Percentiles rank a stretch among this genome's conserved stretches.
These are phyloP conservation scores for Trichoderma sp. DNA, from an alignment of 2,329 filamentous ascomycete genomes.

Conservation along the genomic window DNA sequence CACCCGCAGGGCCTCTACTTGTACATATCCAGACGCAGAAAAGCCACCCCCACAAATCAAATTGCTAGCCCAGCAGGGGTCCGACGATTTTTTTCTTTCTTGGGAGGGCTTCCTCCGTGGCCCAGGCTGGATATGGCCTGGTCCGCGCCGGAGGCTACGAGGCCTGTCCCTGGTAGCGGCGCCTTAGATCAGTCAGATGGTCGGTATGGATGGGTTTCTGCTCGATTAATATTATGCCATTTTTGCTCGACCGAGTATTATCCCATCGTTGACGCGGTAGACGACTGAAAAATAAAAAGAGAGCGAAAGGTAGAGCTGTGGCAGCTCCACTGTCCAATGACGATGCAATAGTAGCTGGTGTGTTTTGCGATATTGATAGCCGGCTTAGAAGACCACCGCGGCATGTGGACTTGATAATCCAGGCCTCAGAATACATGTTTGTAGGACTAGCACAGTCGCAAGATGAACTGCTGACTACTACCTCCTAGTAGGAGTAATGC, in stretches of 20 bases:
- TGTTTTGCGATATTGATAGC: too few relatives aligned
- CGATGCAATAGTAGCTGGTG: too few relatives aligned
- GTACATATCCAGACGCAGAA: not conserved
- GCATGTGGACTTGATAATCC: not conserved
- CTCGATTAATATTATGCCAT: not conserved
- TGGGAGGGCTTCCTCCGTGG: slow-evolving; percentile 6
- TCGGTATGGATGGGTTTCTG: slow-evolving; percentile 2
- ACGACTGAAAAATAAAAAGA: slow-evolving; percentile 11
- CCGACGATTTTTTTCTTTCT: not conserved
- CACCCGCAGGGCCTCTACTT: not conserved
- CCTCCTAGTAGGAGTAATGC: not conserved
- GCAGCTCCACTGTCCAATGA: not conserved
- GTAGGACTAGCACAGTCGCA: not conserved
- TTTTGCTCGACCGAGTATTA: not conserved
- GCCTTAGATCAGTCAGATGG: slow-evolving; percentile 22
- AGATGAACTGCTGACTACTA: too few relatives aligned
- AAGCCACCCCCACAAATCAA: slow-evolving; percentile 26
- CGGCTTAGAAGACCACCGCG: too few relatives aligned
- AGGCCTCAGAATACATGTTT: too few relatives aligned
- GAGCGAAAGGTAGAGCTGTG: not conserved
- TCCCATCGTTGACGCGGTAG: slow-evolving; percentile 22
- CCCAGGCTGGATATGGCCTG: slow-evolving; percentile 8
- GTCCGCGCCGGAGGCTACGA: slow-evolving; percentile 2
- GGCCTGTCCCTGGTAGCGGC: slow-evolving; percentile 21
- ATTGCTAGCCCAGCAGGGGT: slow-evolving; percentile 12